phyloP scores from a whole-genome alignment of 106 monocot species.

The Posidonia australis region DNA sequence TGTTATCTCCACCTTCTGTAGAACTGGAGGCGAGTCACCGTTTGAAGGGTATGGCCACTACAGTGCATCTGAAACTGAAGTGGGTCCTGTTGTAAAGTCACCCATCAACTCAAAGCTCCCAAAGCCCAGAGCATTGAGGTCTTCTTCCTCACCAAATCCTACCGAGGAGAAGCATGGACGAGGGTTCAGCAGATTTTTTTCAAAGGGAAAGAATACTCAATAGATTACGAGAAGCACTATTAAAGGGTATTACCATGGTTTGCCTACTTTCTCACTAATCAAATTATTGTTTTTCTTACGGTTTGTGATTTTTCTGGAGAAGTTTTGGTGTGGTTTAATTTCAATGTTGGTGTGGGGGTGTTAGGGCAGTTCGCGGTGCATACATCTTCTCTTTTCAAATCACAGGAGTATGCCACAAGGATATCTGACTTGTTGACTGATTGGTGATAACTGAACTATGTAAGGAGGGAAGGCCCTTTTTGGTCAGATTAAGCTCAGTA shows the following conservation, averaged over 20 bases:
- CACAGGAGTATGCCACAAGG: no score
- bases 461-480: no score
- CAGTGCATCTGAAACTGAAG: slow-evolving; percentile 38
- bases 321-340: no score
- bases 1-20: slow-evolving; percentile 5
- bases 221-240: background rate
- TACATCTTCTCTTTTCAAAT: no score
- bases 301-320: no score
- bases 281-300: no score
- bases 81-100: slow-evolving; percentile 20
- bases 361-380: no score
- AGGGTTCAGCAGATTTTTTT: slow-evolving; percentile 78
- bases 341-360: no score
- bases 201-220: slow-evolving; percentile 30
- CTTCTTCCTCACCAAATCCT: slow-evolving; percentile 26
- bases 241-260: background rate
- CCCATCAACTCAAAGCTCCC: slow-evolving; percentile 38
- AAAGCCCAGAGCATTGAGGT: slow-evolving; percentile 33
- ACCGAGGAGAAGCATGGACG: slow-evolving; percentile 47
- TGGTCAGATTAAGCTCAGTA: no score
- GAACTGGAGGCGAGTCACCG: slow-evolving; percentile 36
- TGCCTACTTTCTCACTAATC: no score
- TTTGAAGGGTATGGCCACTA: slow-evolving; percentile 34
- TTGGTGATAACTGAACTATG: no score
- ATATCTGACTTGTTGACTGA: no score